phyloP scores from a whole-genome alignment of 2,329 filamentous ascomycete species.

The Aspergillus quadrilineatus region DNA sequence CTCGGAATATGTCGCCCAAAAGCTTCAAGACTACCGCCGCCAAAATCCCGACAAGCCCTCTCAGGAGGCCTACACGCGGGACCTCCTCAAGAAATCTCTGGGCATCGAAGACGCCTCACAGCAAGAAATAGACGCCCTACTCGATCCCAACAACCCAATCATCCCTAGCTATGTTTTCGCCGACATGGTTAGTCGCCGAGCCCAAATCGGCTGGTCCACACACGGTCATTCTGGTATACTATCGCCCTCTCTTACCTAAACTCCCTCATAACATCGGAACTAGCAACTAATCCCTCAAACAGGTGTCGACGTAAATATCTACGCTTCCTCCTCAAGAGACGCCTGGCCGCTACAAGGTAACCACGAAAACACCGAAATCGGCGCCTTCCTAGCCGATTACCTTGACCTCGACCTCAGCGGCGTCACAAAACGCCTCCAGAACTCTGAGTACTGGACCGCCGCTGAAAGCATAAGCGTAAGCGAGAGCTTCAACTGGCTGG shows the following conservation, averaged over 20 bases:
- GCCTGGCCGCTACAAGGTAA: conserved; percentile 72
- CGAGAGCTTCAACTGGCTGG: conserved; percentile 41
- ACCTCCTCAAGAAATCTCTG: conserved; percentile 67
- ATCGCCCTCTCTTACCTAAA: background rate
- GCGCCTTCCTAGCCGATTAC: conserved; percentile 75
- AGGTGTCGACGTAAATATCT: conserved; percentile 95
- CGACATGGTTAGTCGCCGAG: conserved; percentile 81
- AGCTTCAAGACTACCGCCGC: conserved; percentile 62
- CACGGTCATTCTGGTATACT: conserved; percentile 73
- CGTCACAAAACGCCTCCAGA: conserved; percentile 71
- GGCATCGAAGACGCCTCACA: conserved; percentile 73
- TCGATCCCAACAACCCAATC: conserved; percentile 56
- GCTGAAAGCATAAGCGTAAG: conserved; percentile 7
- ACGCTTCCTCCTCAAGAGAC: conserved; percentile 68
- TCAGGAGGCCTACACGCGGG: conserved; percentile 62
- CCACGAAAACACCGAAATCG: conserved; percentile 92
- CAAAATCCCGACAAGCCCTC: conserved; percentile 47
- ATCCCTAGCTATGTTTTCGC: conserved; percentile 65
- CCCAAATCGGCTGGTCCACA: conserved; percentile 89
- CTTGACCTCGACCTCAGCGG: conserved; percentile 74
- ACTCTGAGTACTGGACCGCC: conserved; percentile 24
- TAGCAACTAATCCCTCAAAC: conserved; percentile 19
- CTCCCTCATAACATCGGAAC: background rate
- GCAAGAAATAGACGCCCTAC: conserved; percentile 67
- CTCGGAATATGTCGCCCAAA: conserved; percentile 66